Percentiles rank a stretch among this genome's conserved stretches.
These are phyloP conservation scores for Russula griseocarnosa DNA, from an alignment of 768 basidiomycete genomes.

Conservation along the genomic window DNA sequence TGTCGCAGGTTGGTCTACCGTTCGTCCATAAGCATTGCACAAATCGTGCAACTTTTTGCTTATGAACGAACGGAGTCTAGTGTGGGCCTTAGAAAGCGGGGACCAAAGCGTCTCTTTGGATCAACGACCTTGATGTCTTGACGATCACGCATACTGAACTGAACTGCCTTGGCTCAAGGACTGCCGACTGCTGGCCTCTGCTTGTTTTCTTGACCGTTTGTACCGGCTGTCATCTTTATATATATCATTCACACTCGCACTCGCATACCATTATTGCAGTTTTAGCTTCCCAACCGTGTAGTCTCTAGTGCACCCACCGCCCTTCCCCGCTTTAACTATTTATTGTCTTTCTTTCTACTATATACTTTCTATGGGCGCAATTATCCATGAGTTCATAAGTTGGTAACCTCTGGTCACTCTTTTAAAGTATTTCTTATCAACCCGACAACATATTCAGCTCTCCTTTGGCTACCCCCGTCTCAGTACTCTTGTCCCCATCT, in stretches of 20 bases:
- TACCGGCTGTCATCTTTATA: background rate
- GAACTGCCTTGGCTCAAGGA: background rate
- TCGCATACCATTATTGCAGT: background rate
- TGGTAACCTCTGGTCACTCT: background rate
- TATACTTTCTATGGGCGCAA: background rate
- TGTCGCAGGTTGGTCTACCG: background rate
- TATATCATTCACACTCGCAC: background rate
- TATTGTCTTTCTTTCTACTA: background rate
- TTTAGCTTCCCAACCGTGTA: background rate
- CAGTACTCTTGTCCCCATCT: background rate
- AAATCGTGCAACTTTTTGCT: background rate
- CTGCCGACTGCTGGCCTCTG: background rate
- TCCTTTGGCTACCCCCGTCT: background rate
- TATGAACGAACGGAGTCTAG: conserved; percentile 6
- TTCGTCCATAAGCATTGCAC: conserved; percentile 4
- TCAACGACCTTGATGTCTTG: background rate
- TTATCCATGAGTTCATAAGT: background rate
- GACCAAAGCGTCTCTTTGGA: background rate
- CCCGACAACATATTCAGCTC: background rate
- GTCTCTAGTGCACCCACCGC: background rate
- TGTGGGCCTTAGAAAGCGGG: background rate
- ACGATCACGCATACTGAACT: background rate
- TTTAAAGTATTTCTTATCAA: too few species aligned
- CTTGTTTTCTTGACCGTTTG: background rate
- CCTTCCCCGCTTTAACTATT: background rate